Percentiles rank a stretch among this genome's conserved stretches.
These are phyloP conservation scores for Spergularia marina DNA, from an alignment of 148 eudicot species.

Conservation along the genomic window DNA sequence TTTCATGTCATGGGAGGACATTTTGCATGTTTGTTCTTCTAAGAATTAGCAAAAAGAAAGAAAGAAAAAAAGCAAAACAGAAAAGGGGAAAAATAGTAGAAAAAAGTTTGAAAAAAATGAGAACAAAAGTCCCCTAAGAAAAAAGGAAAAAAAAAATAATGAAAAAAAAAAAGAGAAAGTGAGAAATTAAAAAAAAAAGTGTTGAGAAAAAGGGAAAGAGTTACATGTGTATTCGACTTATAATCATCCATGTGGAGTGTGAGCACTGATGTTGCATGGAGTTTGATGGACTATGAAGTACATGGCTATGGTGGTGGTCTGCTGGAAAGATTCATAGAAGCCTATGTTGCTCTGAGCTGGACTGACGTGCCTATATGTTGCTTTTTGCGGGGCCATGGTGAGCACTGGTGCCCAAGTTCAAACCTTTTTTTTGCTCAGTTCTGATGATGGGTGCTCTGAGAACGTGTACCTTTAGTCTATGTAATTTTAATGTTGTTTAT, in stretches of 20 bases:
- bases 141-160: neutral
- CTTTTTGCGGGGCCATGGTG: conserved; percentile 29
- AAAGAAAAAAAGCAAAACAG: conserved; percentile 15
- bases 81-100: conserved; percentile 3
- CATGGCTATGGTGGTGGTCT: conserved; percentile 18
- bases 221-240: neutral
- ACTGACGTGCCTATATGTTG: conserved; percentile 24
- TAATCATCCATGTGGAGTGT: neutral
- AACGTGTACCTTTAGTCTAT: conserved; percentile 21
- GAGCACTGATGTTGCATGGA: conserved; percentile 20
- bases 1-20: neutral
- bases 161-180: conserved; percentile 17
- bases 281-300: conserved; percentile 1
- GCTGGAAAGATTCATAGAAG: conserved; percentile 10
- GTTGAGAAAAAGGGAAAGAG: conserved; percentile 20
- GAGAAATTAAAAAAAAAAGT: conserved; percentile 17
- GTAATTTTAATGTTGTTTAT: conserved; percentile 8
- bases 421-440: conserved; percentile 23
- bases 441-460: conserved; percentile 31
- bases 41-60: conserved; percentile 12
- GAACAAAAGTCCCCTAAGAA: conserved; percentile 23
- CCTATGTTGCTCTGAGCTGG: conserved; percentile 24
- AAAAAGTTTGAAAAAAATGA: neutral
- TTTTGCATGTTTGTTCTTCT: conserved; percentile 15
- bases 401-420: conserved; percentile 23